Base-by-base conservation (phyloP, 805 yeast species). In the Lipomyces chichibuensis region DNA sequence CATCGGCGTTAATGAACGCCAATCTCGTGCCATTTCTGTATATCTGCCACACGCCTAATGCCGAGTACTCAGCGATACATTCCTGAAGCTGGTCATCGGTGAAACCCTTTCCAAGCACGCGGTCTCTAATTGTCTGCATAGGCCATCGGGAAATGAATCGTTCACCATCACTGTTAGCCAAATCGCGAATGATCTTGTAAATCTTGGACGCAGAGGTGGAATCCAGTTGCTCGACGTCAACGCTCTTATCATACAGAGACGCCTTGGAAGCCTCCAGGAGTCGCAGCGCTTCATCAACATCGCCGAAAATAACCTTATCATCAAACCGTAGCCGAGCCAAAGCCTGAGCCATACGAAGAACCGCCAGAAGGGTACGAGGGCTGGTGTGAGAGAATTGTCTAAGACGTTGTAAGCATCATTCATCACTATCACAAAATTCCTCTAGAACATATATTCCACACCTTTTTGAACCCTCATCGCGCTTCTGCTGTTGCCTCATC, bases 281-380 rank as follows among this genome's bases (percentile, higher is more conserved):
- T 75, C 99, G 85, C 74, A 95, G 81, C 0, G 99, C 97, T 80
- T 95, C 99, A 75, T 95, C 98, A 53, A 95, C 97, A 78, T 95
- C 98, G 65, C 86, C 90, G 55, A 83, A 80, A 39, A 82, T 83
- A 7, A 95, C 98, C 23, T 75, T 79, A 69, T 88, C 83, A 65
- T 88, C 88, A 76, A 95, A 91, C 75, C 98, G 84, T 66, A 95
- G 83, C 74, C 97, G 85, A 0, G 99, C 98, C 70, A 91, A 83
- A 0, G 98, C 99, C 80, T 94, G 98, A 1, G 99, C 85, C 84
- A 95, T 83, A 80, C 99, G 88, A 72, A 95, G 80, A 60, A 96
- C 88, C 73, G 95, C 98, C 65, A 95, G 83, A 69, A 95, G 83
- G 1, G 98, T 92, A 82, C 99, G 88, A 65, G 98, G 98, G 0